phyloP scores from a whole-genome alignment of 139 green algal species.

The Chlorella sp. region DNA sequence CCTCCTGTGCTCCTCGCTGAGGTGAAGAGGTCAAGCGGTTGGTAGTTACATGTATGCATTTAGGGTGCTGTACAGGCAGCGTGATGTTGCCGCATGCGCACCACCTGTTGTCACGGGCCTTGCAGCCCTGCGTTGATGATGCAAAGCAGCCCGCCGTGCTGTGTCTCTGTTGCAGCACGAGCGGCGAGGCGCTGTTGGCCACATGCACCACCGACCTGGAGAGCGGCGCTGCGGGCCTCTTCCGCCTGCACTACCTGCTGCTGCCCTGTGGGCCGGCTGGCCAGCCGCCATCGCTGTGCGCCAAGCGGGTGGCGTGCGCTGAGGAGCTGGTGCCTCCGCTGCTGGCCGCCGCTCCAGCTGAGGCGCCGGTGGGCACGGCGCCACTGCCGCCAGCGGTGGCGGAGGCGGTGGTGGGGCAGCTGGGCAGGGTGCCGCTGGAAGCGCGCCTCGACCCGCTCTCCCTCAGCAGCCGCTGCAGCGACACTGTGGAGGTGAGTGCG shows the following conservation, averaged over 20 bases:
- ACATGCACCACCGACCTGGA: constrained; percentile 11
- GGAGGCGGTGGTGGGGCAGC: neutral
- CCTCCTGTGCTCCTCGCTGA: constrained; percentile 23
- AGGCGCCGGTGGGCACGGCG: neutral
- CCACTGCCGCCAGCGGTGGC: constrained; percentile 2
- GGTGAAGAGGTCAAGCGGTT: neutral
- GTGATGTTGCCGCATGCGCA: too few species aligned
- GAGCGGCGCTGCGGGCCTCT: constrained; percentile 7
- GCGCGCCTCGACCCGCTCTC: constrained; percentile 12
- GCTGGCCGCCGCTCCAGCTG: neutral
- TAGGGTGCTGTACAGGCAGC: too few species aligned
- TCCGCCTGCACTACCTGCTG: constrained; percentile 32
- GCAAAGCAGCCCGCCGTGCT: too few species aligned
- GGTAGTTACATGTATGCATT: neutral
- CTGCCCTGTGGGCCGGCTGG: neutral
- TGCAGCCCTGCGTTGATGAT: too few species aligned
- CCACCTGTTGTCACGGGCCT: too few species aligned
- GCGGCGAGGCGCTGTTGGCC: constrained; percentile 11
- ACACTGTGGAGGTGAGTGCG: constrained; percentile 27
- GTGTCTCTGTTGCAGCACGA: neutral
- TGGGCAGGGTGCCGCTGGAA: constrained; percentile 2
- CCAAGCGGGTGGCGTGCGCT: constrained; percentile 4
- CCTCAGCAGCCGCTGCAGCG: constrained; percentile 7
- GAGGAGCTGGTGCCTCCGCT: constrained; percentile 27
- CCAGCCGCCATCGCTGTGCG: neutral